Conservation (phyloP, 768 basidiomycete genomes). For the Coprinellus aureogranulatus region DNA sequence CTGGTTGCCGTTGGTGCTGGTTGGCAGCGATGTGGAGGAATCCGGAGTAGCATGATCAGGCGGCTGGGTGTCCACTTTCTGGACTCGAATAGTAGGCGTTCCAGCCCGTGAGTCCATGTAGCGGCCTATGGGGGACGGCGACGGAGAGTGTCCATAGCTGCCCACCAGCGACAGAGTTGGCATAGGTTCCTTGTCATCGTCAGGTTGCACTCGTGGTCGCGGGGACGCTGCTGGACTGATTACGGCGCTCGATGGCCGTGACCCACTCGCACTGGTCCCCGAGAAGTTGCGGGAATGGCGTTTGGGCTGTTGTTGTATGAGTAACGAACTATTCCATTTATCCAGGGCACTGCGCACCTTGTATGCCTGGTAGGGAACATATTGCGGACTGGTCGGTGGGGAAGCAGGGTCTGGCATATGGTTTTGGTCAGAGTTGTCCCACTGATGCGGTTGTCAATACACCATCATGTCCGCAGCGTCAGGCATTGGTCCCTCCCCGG, state of each 20-base stretch:
- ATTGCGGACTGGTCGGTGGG: constrained; percentile 21
- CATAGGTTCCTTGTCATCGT: constrained; percentile 12
- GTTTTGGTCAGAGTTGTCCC: constrained; percentile 5
- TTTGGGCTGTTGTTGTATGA: constrained; percentile 37
- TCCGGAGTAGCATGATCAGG: neutral
- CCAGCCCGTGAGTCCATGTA: neutral
- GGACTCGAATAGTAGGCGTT: constrained; percentile 5
- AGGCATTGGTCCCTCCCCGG: constrained; percentile 63
- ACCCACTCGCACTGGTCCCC: constrained; percentile 23
- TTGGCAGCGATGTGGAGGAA: neutral
- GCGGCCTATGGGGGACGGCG: neutral
- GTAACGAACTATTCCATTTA: constrained; percentile 9
- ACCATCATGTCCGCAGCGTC: constrained; percentile 68
- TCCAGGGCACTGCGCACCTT: constrained; percentile 28
- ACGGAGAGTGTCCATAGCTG: neutral
- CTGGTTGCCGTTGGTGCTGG: neutral
- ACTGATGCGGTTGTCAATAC: constrained; percentile 10
- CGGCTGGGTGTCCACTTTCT: neutral
- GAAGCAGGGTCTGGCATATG: constrained; percentile 29
- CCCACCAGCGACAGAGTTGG: constrained; percentile 3
- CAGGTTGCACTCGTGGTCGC: constrained; percentile 14
- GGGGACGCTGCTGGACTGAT: constrained; percentile 23
- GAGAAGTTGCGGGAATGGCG: constrained; percentile 41
- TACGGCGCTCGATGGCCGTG: constrained; percentile 25
- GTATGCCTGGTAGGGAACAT: constrained; percentile 53